Percentiles rank a stretch among this genome's conserved stretches.
Evolutionary conservation across 345 rosid genomes (phyloP).

Genomic region (Psidium friedrichsthalianum): DNA sequence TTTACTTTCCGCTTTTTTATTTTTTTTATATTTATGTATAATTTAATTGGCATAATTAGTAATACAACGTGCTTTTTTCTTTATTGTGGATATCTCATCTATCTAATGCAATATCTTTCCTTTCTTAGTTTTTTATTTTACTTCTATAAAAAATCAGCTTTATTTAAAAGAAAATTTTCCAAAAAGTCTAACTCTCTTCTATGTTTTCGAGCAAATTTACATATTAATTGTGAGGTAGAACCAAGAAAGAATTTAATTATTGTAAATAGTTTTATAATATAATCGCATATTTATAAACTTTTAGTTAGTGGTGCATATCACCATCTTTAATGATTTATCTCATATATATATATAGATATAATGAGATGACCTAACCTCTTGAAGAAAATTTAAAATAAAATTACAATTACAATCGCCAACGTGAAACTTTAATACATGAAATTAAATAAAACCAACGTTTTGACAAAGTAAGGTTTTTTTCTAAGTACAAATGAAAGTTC

Average conservation of each 20-base stretch:
- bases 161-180: neutral
- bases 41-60: neutral
- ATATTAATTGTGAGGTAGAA: neutral
- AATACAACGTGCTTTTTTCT: neutral
- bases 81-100: neutral
- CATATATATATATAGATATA: neutral
- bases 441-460: neutral
- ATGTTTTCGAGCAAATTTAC: neutral
- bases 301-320: neutral
- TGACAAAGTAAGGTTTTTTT: neutral
- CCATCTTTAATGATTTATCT: neutral
- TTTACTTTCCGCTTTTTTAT: neutral
- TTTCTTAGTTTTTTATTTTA: neutral
- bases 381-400: neutral
- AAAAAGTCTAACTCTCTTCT: neutral
- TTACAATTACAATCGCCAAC: neutral
- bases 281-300: no score
- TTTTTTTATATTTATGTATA: no score
- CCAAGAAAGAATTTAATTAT: neutral
- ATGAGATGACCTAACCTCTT: neutral
- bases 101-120: neutral
- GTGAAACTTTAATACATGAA: neutral
- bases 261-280: neutral
- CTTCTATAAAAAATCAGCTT: neutral
- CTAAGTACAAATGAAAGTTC: neutral